phyloP scores from a whole-genome alignment of 2,329 filamentous ascomycete genomes.

The Raffaelea albimanens region DNA sequence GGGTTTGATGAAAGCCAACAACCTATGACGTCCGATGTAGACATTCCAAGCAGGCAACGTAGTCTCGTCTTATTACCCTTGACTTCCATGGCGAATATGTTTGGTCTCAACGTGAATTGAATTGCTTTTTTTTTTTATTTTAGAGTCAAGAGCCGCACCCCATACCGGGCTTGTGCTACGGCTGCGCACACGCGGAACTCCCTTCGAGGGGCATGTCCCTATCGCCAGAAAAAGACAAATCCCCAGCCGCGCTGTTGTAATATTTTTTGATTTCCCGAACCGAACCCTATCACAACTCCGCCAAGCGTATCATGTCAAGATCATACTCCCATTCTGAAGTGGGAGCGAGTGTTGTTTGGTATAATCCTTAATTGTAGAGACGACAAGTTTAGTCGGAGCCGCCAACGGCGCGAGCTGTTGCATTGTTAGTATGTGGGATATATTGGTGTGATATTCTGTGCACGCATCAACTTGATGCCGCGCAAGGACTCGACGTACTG shows the following conservation, averaged over 20 bases:
- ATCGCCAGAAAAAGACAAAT: not conserved
- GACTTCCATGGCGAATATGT: no score
- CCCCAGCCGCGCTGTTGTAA: not conserved
- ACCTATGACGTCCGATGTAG: no score
- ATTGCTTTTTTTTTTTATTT: constrained; percentile 6
- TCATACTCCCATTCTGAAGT: not conserved
- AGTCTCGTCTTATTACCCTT: no score
- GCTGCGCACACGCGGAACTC: constrained; percentile 7
- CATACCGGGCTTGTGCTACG: not conserved
- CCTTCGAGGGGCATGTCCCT: constrained; percentile 4
- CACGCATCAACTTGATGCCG: no score
- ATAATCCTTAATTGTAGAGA: constrained; percentile 5
- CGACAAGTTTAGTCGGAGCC: constrained; percentile 31
- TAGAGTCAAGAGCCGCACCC: constrained; percentile 1
- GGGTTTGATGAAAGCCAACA: no score
- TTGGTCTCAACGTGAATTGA: no score
- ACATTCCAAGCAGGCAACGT: no score
- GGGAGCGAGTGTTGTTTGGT: constrained; percentile 8
- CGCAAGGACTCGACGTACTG: constrained; percentile 47
- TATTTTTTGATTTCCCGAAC: not conserved
- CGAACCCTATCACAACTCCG: constrained; percentile 10
- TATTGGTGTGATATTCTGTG: not conserved
- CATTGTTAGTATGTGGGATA: constrained; percentile 14
- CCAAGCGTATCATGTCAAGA: constrained; percentile 6
- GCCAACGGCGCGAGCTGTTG: constrained; percentile 51